Evolutionary conservation across 192 early-diverging fungal genomes (phyloP).

Genomic region (Diversispora epigaea): DNA sequence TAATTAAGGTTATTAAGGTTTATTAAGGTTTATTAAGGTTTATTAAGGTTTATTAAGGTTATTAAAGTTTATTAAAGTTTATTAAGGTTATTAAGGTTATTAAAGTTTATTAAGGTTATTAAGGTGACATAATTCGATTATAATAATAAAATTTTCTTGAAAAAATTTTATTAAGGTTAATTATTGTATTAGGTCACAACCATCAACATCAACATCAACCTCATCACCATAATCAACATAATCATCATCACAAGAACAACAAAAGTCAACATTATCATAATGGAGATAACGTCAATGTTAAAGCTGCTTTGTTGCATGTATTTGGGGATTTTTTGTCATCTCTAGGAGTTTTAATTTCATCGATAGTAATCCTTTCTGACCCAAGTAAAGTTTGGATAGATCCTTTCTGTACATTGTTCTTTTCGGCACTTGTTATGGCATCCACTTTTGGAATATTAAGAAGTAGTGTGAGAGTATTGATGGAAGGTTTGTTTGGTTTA

Average conservation of each 20-base stretch:
- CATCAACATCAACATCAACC: slow-evolving; percentile 28
- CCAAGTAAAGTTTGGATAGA: slow-evolving; percentile 65
- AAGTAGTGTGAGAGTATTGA: slow-evolving; percentile 65
- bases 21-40: too few relatives aligned
- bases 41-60: too few relatives aligned
- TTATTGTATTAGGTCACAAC: slow-evolving; percentile 52
- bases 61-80: background rate
- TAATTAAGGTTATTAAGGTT: background rate
- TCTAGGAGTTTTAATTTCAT: slow-evolving; percentile 77
- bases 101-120: too few relatives aligned
- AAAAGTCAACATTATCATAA: slow-evolving; percentile 42
- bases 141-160: too few relatives aligned
- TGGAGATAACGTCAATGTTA: slow-evolving; percentile 61
- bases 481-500: slow-evolving; percentile 59
- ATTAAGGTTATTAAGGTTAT: slow-evolving; percentile 36
- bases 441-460: slow-evolving; percentile 69
- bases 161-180: slow-evolving; percentile 38
- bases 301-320: slow-evolving; percentile 75
- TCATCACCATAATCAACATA: slow-evolving; percentile 17
- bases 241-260: background rate
- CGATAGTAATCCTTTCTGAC: slow-evolving; percentile 61
- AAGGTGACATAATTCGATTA: too few relatives aligned
- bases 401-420: slow-evolving; percentile 80
- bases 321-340: slow-evolving; percentile 79
- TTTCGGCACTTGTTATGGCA: slow-evolving; percentile 70